These are phyloP conservation scores for Claviceps pazoutovae DNA, from an alignment of 2,329 filamentous ascomycete genomes.

Conservation along the genomic window DNA sequence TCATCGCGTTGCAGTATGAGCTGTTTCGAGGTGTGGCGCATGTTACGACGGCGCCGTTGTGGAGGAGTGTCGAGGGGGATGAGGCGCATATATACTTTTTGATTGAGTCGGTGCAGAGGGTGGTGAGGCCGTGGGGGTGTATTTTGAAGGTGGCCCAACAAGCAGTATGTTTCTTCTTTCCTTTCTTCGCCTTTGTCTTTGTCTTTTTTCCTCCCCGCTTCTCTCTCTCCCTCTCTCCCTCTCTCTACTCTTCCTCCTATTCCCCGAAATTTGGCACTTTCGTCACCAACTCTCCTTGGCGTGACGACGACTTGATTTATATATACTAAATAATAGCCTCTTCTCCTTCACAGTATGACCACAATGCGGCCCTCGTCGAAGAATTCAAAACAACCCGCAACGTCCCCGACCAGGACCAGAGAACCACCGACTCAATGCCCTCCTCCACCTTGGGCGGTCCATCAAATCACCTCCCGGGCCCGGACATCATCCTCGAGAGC, in stretches of 20 bases:
- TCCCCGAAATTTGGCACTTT: too few relatives aligned
- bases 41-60: conserved; percentile 23
- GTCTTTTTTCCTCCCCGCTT: neutral
- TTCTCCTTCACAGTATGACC: conserved; percentile 12
- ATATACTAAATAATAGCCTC: neutral
- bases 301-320: neutral
- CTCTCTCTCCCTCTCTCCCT: too few relatives aligned
- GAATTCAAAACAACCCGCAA: conserved; percentile 19
- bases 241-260: too few relatives aligned
- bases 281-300: too few relatives aligned
- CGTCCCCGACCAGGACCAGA: conserved; percentile 15
- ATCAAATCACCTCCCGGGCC: conserved; percentile 11
- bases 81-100: conserved; percentile 19
- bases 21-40: conserved; percentile 21
- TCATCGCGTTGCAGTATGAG: conserved; percentile 21
- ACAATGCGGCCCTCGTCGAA: conserved; percentile 16
- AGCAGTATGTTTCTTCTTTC: conserved; percentile 8
- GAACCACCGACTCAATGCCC: conserved; percentile 5
- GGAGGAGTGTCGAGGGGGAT: conserved; percentile 18
- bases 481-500: conserved; percentile 15
- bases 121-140: conserved; percentile 20
- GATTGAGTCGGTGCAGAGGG: conserved; percentile 20
- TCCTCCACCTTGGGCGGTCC: conserved; percentile 5
- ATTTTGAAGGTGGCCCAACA: conserved; percentile 16
- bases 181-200: neutral